Evolutionary conservation across 192 early-diverging fungal species (phyloP).

Genomic region (Blastocladiella britannica): DNA sequence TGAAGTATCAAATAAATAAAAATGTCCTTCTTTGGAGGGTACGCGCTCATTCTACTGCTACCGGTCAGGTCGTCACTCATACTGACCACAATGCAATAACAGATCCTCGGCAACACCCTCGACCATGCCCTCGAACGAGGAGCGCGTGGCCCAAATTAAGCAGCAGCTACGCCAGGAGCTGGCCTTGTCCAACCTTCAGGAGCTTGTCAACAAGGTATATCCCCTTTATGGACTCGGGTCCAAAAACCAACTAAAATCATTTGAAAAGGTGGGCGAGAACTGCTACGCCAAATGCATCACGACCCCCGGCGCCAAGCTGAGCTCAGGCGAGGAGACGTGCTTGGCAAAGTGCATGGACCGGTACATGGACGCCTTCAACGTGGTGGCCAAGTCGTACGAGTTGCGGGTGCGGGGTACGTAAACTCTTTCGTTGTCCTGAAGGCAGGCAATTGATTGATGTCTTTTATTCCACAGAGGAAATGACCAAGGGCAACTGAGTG

Average conservation of each 20-base stretch:
- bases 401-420: no score
- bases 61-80: background rate
- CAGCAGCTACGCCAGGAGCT: conserved; percentile 54
- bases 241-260: conserved; percentile 3
- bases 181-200: conserved; percentile 61
- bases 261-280: conserved; percentile 74
- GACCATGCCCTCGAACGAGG: background rate
- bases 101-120: background rate
- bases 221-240: no score
- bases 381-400: conserved; percentile 53
- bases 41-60: background rate
- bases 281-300: conserved; percentile 67
- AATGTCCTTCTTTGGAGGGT: background rate
- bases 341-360: conserved; percentile 65
- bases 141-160: conserved; percentile 44
- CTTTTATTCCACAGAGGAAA: no score
- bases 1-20: no score
- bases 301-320: conserved; percentile 47
- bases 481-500: no score
- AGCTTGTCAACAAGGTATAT: conserved; percentile 40
- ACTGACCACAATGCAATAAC: background rate
- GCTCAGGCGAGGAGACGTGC: conserved; percentile 26
- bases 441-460: no score
- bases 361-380: conserved; percentile 76
- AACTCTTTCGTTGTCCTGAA: no score